phyloP scores from a whole-genome alignment of 1,139 yeast species.

The Yamadazyma oceani region DNA sequence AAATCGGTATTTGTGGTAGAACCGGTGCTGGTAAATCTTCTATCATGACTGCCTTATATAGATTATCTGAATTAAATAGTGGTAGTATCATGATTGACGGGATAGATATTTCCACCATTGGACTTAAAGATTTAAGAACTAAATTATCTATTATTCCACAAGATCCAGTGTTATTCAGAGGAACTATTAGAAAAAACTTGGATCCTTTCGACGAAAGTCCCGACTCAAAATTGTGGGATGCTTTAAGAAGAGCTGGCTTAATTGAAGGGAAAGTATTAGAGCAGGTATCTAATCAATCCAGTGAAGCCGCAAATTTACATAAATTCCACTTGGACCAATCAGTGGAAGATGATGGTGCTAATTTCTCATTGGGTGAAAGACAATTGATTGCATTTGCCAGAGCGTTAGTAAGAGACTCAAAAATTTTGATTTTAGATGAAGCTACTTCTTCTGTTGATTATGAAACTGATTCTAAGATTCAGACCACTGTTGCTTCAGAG shows the following conservation, averaged over 20 bases:
- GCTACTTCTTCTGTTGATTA: slow-evolving; percentile 60
- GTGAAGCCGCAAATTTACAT: slow-evolving; percentile 30
- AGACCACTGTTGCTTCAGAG: slow-evolving; percentile 45
- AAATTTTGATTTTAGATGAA: slow-evolving; percentile 53
- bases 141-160: slow-evolving; percentile 86
- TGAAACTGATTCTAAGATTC: slow-evolving; percentile 54
- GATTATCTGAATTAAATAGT: slow-evolving; percentile 52
- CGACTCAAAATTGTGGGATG: slow-evolving; percentile 34
- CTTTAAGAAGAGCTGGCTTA: slow-evolving; percentile 33
- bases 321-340: slow-evolving; percentile 49
- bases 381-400: slow-evolving; percentile 56
- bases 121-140: slow-evolving; percentile 73
- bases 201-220: slow-evolving; percentile 55
- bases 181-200: slow-evolving; percentile 74
- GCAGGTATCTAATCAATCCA: slow-evolving; percentile 10
- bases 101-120: slow-evolving; percentile 60
- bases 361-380: slow-evolving; percentile 55
- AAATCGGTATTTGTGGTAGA: slow-evolving; percentile 76
- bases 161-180: slow-evolving; percentile 86
- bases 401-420: slow-evolving; percentile 50
- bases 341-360: slow-evolving; percentile 53
- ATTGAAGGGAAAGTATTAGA: slow-evolving; percentile 32
- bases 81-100: slow-evolving; percentile 63
- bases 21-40: slow-evolving; percentile 83
- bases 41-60: slow-evolving; percentile 64